Evolutionary conservation across 1,284 basidiomycete genomes (phyloP), one percentile per base, ranked within the genome.

Genomic region (Leccinum griseonigrum): DNA sequence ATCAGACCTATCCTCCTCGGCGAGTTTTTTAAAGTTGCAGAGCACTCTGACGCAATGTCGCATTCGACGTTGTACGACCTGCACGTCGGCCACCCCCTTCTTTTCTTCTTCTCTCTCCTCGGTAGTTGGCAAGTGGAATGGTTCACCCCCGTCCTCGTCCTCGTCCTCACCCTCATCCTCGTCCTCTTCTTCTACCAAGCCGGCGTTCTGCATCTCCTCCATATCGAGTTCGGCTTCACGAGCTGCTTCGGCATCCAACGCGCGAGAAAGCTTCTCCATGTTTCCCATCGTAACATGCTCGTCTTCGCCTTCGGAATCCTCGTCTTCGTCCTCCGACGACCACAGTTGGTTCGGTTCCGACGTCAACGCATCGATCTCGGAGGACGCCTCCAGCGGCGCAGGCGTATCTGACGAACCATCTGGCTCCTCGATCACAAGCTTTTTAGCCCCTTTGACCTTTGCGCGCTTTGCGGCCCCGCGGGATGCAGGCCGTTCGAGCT

Each of bases 61-160:
- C 86, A 99, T 95, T 60, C 97, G 84, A 69, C 86, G 82, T 77
- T 98, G 95, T 8, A 98, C 88, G 38, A 88, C 83, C 63, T 93
- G 86, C 56, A 98, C 82, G 67, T 96, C 90, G 5, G 88, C 83
- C 48, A 90, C 90, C 11, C 88, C 89, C 9, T 77, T 77, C 74
- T 87, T 86, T 76, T 95, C 94, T 63, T 86, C 84, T 67, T 92
- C 94, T 61, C 87, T 81, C 70, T 97, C 93, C 67, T 91, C 89
- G 1, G 88, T 79, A 2, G 93, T 94, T 0, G 92, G 94, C 16
- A 98, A 79, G 55, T 84, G 85, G 77, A 92, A 92, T 18, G 79
- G 83, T 63, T 85, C 85, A 6, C 76, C 82, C 34, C 79, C 83
- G 18, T 84, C 85, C 50, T 43, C 40, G 3, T 79, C 83, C 9